phyloP scores from a whole-genome alignment of 2,329 filamentous ascomycete genomes.

The Beauveria asiatica region DNA sequence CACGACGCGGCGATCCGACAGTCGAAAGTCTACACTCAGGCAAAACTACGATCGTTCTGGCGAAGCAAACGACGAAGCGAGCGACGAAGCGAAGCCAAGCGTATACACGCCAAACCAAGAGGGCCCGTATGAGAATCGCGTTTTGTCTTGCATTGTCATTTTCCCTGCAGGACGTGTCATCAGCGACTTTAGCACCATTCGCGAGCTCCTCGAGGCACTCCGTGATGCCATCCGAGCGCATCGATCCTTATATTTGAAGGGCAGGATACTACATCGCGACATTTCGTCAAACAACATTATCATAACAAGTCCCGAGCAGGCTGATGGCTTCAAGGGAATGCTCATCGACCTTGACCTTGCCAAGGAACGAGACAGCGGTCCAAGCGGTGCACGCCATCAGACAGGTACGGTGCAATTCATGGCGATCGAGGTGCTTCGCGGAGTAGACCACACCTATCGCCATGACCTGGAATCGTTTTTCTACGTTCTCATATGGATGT shows the following conservation, averaged over 20 bases:
- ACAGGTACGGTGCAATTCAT: constrained; percentile 5
- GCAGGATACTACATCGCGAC: constrained; percentile 28
- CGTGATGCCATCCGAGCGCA: constrained; percentile 29
- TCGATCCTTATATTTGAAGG: constrained; percentile 23
- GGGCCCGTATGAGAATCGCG: constrained; percentile 13
- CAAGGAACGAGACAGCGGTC: constrained; percentile 3
- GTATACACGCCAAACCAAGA: constrained; percentile 10
- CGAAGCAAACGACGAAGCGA: neutral
- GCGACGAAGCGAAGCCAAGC: constrained; percentile 7
- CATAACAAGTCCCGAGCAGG: constrained; percentile 18
- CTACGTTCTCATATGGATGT: neutral
- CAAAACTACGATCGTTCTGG: neutral
- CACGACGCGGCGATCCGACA: constrained; percentile 11
- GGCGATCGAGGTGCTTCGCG: no score
- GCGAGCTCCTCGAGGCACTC: constrained; percentile 25
- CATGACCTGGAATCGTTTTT: no score
- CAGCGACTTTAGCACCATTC: constrained; percentile 18
- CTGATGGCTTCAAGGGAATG: constrained; percentile 13
- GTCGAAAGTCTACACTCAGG: constrained; percentile 10
- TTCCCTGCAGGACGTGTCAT: constrained; percentile 14
- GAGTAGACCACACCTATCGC: no score
- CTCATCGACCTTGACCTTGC: constrained; percentile 16
- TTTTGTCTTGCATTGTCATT: constrained; percentile 9
- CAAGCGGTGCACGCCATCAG: constrained; percentile 1
- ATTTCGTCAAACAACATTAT: constrained; percentile 32